Evolutionary conservation across 2,329 filamentous ascomycete genomes (phyloP).

Genomic region (Harringtonia aguacate): DNA sequence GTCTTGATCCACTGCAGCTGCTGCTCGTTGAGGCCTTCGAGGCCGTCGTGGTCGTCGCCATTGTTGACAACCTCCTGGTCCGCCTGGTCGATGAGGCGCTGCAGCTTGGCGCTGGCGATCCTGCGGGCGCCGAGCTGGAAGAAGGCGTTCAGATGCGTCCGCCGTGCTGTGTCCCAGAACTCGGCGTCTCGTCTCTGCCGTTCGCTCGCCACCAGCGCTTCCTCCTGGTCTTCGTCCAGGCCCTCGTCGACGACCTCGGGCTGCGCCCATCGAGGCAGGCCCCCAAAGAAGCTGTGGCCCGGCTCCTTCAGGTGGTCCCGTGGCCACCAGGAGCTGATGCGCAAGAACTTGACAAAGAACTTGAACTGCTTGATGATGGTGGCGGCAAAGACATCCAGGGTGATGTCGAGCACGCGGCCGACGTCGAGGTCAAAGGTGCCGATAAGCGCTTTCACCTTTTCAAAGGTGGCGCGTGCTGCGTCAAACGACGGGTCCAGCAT

Average conservation of each 20-base stretch:
- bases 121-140: constrained; percentile 76
- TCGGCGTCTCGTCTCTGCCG: constrained; percentile 56
- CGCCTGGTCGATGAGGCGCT: constrained; percentile 26
- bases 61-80: constrained; percentile 16
- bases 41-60: constrained; percentile 37
- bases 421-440: constrained; percentile 96
- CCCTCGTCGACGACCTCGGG: constrained; percentile 56
- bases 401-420: constrained; percentile 86
- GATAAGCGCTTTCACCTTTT: constrained; percentile 86
- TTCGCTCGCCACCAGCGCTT: constrained; percentile 40
- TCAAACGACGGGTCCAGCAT: constrained; percentile 55
- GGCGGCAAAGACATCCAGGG: constrained; percentile 87
- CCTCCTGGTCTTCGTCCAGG: constrained; percentile 62
- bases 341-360: constrained; percentile 89
- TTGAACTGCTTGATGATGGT: constrained; percentile 85
- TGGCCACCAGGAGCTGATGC: constrained; percentile 96
- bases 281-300: constrained; percentile 39
- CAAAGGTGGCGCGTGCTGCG: constrained; percentile 75
- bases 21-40: constrained; percentile 31
- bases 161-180: constrained; percentile 75
- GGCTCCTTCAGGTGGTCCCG: constrained; percentile 39
- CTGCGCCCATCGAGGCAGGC: constrained; percentile 77
- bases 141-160: constrained; percentile 71
- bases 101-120: constrained; percentile 47
- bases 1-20: constrained; percentile 66